phyloP scores from a whole-genome alignment of 805 yeast species.

The Lipomyces starkeyi region DNA sequence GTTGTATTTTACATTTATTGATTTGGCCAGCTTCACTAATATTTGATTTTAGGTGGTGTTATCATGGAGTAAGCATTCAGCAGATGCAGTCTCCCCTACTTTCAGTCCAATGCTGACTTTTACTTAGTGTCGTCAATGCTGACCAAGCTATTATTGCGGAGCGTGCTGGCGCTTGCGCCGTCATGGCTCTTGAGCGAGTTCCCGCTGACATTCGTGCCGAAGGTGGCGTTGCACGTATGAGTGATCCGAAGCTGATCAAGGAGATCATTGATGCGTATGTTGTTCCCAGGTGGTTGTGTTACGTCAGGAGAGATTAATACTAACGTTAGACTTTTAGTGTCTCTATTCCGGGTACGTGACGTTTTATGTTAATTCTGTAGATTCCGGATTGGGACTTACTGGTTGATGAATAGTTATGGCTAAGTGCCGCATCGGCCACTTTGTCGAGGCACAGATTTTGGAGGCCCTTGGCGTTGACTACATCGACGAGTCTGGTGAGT shows the following conservation, averaged over 20 bases:
- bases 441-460: conserved; percentile 79
- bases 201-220: conserved; percentile 85
- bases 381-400: neutral
- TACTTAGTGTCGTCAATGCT: conserved; percentile 47
- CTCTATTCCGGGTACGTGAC: conserved; percentile 44
- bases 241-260: conserved; percentile 79
- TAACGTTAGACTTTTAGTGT: conserved; percentile 39
- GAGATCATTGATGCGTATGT: conserved; percentile 65
- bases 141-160: conserved; percentile 85
- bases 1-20: conserved; percentile 37
- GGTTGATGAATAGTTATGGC: conserved; percentile 65
- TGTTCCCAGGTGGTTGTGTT: neutral
- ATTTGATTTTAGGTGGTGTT: conserved; percentile 46
- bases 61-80: conserved; percentile 49
- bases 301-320: neutral
- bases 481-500: conserved; percentile 67
- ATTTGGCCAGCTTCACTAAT: neutral
- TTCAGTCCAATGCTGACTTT: conserved; percentile 7
- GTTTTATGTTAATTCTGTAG: neutral
- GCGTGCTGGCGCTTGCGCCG: conserved; percentile 86
- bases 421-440: conserved; percentile 81
- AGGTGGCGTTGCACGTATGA: conserved; percentile 85
- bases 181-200: conserved; percentile 84
- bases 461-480: conserved; percentile 76
- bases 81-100: neutral